Evolutionary conservation across 2,329 filamentous ascomycete species (phyloP), one percentile per base, ranked within the genome.

Genomic region (Colletotrichum simmondsii): DNA sequence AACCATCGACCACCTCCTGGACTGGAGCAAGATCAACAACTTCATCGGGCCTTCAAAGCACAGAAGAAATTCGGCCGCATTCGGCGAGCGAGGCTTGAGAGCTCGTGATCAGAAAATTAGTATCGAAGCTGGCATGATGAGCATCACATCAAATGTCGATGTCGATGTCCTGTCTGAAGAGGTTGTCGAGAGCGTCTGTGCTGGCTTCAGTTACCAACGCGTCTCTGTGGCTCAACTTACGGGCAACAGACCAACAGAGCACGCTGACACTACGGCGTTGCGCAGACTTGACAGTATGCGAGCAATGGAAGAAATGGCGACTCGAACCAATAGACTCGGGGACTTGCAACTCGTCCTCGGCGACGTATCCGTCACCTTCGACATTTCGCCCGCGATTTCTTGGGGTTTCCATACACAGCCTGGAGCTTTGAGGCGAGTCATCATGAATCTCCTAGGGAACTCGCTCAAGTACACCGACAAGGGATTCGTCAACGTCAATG

Each of bases 381-480:
- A 89, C 74, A 85, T 91, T 14, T 84, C 87, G 3, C 84, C 77
- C 70, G 83, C 26, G 73, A 83, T 65, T 75, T 83, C 77, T 11
- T 92, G 90, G 89, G 79, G 81, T 1, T 91, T 90, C 75, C 81
- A 85, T 22, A 86, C 87, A 0, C 87, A 91, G 56, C 85, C 88
- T 0, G 90, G 90, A 0, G 84, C 84, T 0, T 74, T 85, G 11
- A 80, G 84, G 16, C 85, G 89, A 1, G 88, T 92, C 28, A 82
- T 92, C 28, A 90, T 92, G 88, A 92, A 92, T 56, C 74, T 92
- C 0, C 87, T 92, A 46, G 89, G 89, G 10, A 92, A 92, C 76
- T 84, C 90, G 0, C 83, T 92, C 74, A 92, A 92, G 76, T 92
- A 91, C 72, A 92, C 90, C 0, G 73, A 68, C 1, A 65, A 68